These are phyloP conservation scores for Leccinellum rugosiceps DNA, from an alignment of 768 basidiomycete genomes.

Conservation along the genomic window DNA sequence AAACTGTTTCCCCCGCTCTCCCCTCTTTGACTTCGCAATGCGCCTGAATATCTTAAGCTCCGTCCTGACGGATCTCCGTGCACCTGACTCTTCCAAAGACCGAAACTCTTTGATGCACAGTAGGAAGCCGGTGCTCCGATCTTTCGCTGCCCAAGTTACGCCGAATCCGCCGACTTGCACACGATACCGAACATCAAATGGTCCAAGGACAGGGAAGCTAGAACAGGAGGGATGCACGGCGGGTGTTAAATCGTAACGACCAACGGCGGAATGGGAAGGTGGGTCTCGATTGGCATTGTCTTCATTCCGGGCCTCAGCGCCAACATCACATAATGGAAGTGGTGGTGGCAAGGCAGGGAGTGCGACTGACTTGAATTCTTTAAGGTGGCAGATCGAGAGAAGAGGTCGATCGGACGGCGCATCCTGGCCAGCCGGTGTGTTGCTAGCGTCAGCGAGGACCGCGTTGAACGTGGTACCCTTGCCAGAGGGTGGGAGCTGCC, in stretches of 20 bases:
- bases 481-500: neutral
- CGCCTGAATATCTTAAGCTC: constrained; percentile 38
- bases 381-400: neutral
- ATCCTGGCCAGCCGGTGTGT: neutral
- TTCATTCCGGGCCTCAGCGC: neutral
- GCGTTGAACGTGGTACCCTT: constrained; percentile 5
- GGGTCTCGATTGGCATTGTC: neutral
- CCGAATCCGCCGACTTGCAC: constrained; percentile 23
- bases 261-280: neutral
- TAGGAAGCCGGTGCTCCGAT: constrained; percentile 27
- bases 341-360: neutral
- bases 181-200: constrained; percentile 19
- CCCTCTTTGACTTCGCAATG: constrained; percentile 23
- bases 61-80: constrained; percentile 19
- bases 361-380: neutral
- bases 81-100: constrained; percentile 4
- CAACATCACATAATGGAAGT: neutral
- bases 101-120: constrained; percentile 40
- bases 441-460: neutral
- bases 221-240: neutral
- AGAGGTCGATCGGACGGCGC: neutral
- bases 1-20: constrained; percentile 29
- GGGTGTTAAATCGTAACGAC: neutral
- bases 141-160: constrained; percentile 22
- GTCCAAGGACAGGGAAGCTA: constrained; percentile 24